Evolutionary conservation across 371 early-diverging fungal genomes (phyloP).

Genomic region (Haplosporangium sp.): DNA sequence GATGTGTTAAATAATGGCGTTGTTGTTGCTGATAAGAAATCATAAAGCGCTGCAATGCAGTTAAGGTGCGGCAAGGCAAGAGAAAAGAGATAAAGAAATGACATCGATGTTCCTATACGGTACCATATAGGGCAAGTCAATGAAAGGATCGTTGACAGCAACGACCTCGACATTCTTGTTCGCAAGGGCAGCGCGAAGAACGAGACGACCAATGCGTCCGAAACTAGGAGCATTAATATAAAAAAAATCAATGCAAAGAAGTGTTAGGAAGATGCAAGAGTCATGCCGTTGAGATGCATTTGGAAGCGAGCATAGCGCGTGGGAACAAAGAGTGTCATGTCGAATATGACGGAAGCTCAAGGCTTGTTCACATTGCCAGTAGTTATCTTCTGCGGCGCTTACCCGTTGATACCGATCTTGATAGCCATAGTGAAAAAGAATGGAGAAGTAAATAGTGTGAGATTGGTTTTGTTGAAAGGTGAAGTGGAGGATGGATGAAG

Average conservation of each 20-base stretch:
- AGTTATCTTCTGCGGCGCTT: slow-evolving; percentile 34
- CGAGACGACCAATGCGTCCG: slow-evolving; percentile 99
- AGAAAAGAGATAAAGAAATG: not conserved
- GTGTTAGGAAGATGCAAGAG: not conserved
- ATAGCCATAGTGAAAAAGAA: slow-evolving; percentile 57
- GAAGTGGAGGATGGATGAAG: not conserved
- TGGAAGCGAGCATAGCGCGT: not conserved
- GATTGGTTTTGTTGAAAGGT: not conserved
- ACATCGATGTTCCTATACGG: not conserved
- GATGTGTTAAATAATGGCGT: too few species aligned
- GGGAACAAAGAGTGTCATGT: too few species aligned
- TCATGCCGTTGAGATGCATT: not conserved
- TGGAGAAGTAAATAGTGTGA: not conserved
- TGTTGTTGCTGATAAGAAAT: not conserved
- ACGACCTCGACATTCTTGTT: slow-evolving; percentile 87
- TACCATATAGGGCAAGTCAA: slow-evolving; percentile 95
- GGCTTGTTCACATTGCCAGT: too few species aligned
- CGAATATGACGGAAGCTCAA: too few species aligned
- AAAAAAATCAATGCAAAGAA: not conserved
- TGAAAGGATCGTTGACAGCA: slow-evolving; percentile 99
- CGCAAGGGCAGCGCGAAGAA: slow-evolving; percentile 90
- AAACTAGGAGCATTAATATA: slow-evolving; percentile 67
- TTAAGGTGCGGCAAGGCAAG: not conserved
- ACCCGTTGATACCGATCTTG: slow-evolving; percentile 96
- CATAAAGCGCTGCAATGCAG: not conserved